Evolutionary conservation across 257 asterid genomes (phyloP).

Genomic region (Nicotiana paniculata): DNA sequence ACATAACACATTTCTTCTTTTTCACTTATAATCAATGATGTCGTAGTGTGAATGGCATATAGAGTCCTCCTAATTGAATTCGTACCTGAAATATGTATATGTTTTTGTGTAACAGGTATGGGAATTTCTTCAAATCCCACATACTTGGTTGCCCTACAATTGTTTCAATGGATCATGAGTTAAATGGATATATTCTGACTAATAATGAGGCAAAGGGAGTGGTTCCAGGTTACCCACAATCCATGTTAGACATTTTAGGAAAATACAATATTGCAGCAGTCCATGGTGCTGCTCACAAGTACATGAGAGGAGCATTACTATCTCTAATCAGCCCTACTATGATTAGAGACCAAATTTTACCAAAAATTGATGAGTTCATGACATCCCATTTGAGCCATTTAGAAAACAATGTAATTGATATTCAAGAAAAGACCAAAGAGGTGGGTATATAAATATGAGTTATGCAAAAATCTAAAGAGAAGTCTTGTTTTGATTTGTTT

Average conservation of each 20-base stretch:
- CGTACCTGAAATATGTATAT: background rate
- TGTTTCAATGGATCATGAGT: constrained; percentile 77
- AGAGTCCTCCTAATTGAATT: background rate
- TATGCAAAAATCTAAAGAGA: background rate
- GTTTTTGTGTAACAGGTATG: constrained; percentile 40
- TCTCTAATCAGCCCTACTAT: constrained; percentile 53
- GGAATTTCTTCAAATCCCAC: constrained; percentile 74
- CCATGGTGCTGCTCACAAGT: constrained; percentile 53
- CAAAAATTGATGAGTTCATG: constrained; percentile 44
- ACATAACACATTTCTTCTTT: background rate
- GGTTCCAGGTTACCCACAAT: constrained; percentile 83
- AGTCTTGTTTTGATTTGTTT: no score
- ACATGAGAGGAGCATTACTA: constrained; percentile 51
- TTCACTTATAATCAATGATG: background rate
- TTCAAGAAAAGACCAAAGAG: constrained; percentile 61
- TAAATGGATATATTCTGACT: constrained; percentile 55
- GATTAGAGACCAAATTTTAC: constrained; percentile 43
- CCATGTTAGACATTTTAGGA: constrained; percentile 81
- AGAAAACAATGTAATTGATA: constrained; percentile 44
- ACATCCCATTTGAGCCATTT: constrained; percentile 46
- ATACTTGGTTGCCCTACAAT: constrained; percentile 77
- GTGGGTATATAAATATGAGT: constrained; percentile 22
- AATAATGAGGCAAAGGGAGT: constrained; percentile 67
- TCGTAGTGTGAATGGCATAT: no score
- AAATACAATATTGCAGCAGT: constrained; percentile 64